Percentiles rank a stretch among this genome's conserved stretches.
These are phyloP conservation scores for Pseudogymnoascus sp. DNA, from an alignment of 2,329 filamentous ascomycete species.

Conservation along the genomic window DNA sequence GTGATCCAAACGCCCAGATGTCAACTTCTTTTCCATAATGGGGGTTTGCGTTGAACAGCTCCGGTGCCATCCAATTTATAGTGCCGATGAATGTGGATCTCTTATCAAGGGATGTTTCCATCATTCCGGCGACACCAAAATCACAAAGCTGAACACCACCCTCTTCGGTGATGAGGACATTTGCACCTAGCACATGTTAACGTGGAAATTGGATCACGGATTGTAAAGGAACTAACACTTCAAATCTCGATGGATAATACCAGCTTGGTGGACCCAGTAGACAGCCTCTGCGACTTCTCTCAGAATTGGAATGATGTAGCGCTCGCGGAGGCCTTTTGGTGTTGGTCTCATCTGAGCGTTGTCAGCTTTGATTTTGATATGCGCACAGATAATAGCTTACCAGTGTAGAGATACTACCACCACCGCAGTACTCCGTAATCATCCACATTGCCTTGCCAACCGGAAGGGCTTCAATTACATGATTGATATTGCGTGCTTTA, in stretches of 20 bases:
- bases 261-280: constrained; percentile 59
- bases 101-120: constrained; percentile 69
- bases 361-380: constrained; percentile 27
- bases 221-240: constrained; percentile 42
- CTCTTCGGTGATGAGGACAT: constrained; percentile 70
- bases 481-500: constrained; percentile 71
- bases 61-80: constrained; percentile 80
- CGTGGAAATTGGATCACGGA: constrained; percentile 3
- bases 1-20: constrained; percentile 79
- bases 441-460: constrained; percentile 80
- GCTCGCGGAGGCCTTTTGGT: constrained; percentile 59
- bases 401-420: constrained; percentile 70
- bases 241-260: constrained; percentile 64
- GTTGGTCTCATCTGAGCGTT: constrained; percentile 51
- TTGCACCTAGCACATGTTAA: constrained; percentile 43
- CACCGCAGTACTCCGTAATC: constrained; percentile 78
- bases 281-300: constrained; percentile 60
- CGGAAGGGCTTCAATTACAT: constrained; percentile 69
- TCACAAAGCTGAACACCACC: constrained; percentile 75
- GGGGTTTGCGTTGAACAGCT: constrained; percentile 58
- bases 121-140: constrained; percentile 73
- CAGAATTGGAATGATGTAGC: constrained; percentile 61
- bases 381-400: constrained; percentile 40
- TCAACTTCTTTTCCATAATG: constrained; percentile 68
- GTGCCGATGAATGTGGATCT: constrained; percentile 75